Evolutionary conservation across 1,284 basidiomycete species (phyloP), one percentile per base, ranked within the genome.

Genomic region (Anthracocystis walkeri): DNA sequence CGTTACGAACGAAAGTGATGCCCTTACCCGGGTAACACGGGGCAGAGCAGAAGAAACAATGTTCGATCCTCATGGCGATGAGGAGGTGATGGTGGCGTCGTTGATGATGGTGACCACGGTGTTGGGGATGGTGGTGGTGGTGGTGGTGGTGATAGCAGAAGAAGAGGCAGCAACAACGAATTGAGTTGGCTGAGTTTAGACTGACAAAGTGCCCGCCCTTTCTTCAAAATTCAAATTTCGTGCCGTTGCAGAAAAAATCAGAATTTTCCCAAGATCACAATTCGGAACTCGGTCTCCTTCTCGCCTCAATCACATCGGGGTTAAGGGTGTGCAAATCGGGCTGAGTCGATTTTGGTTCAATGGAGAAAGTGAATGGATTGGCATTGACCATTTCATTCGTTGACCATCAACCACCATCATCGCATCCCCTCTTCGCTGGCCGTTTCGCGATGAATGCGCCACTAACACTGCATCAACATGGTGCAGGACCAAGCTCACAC

Each of bases 21-120:
- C 84, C 84, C 84, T 96, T 94, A 14, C 95, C 95, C 6, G 95
- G 96, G 86, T 98, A 98, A 82, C 96, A 92, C 85, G 90, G 94
- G 70, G 91, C 92, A 58, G 94, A 96, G 88, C 95, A 98, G 63
- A 87, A 87, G 79, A 84, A 87, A 79, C 87, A 87, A 65, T 86
- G 86, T 56, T 86, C 82, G 60, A 87, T 86, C 70, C 86, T 84
- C 82, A 85, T 83, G 25, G 50, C 63, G 44, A n/a, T n/a, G 41
- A 42, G 48, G 3, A 16, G 20, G 48, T 44, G 55, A 8, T 48
- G 46, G 23, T 16, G 44, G 44, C 44, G 23, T 46, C 12, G 11
- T 46, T 31, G 50, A 21, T 2, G 21, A 23, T 38, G 33, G 20
- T 51, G 50, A 46, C 20, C 44, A 42, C 41, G 20, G 11, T 42